phyloP scores from a whole-genome alignment of 2,329 filamentous ascomycete genomes.

The Fusarium udum region DNA sequence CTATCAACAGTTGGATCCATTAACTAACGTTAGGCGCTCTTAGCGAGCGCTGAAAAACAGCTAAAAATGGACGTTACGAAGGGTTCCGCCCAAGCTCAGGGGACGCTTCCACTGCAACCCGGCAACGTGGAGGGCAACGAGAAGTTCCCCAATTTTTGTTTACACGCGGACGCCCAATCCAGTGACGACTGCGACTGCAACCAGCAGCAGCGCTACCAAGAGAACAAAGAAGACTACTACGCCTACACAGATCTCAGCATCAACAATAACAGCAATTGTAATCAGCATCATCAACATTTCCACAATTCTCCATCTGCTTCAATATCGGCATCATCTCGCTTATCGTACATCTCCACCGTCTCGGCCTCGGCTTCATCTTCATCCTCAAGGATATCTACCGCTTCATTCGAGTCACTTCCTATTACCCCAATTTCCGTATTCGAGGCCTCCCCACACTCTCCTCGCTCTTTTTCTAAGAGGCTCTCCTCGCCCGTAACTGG shows the following conservation, averaged over 20 bases:
- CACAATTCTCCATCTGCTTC: slow-evolving; percentile 39
- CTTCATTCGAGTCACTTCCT: slow-evolving; percentile 35
- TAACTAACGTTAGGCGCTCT: neutral
- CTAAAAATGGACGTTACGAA: slow-evolving; percentile 38
- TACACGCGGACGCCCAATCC: slow-evolving; percentile 44
- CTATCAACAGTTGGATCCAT: neutral
- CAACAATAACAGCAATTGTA: slow-evolving; percentile 36
- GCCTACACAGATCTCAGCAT: slow-evolving; percentile 15
- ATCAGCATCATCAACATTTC: slow-evolving; percentile 40
- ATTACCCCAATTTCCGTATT: slow-evolving; percentile 32
- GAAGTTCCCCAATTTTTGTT: slow-evolving; percentile 56
- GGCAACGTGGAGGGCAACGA: slow-evolving; percentile 50
- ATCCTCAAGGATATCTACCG: slow-evolving; percentile 36
- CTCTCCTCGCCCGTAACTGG: slow-evolving; percentile 32
- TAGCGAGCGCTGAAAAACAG: slow-evolving; percentile 24
- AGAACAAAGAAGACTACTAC: slow-evolving; percentile 8
- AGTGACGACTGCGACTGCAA: slow-evolving; percentile 17
- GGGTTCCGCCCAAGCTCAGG: slow-evolving; percentile 35
- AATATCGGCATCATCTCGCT: slow-evolving; percentile 37
- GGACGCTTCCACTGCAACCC: slow-evolving; percentile 46
- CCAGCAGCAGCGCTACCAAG: slow-evolving; percentile 9
- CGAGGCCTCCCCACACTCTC: slow-evolving; percentile 24
- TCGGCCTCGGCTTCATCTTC: slow-evolving; percentile 32
- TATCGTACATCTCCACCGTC: slow-evolving; percentile 41
- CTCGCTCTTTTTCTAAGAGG: slow-evolving; percentile 8